Evolutionary conservation across 805 yeast genomes (phyloP).

Genomic region (Vanderwaltozyma yarrowii): DNA sequence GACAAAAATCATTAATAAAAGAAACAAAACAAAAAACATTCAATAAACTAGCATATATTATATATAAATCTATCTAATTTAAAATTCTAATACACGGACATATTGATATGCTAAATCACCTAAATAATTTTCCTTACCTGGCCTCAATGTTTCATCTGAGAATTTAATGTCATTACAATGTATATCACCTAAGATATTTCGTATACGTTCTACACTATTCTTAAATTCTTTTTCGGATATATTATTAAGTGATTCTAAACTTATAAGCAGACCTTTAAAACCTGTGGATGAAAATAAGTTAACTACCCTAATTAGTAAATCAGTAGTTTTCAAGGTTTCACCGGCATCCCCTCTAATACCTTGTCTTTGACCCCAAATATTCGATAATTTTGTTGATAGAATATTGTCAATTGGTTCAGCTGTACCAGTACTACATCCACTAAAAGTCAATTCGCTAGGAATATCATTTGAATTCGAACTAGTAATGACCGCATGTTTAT

Average conservation of each 20-base stretch:
- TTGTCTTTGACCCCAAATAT: slow-evolving; percentile 27
- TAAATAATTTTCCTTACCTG: slow-evolving; percentile 7
- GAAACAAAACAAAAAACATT: background rate
- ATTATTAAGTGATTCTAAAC: slow-evolving; percentile 11
- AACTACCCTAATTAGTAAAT: slow-evolving; percentile 17
- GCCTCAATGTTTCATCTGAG: slow-evolving; percentile 12
- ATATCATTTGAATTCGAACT: slow-evolving; percentile 10
- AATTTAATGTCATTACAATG: slow-evolving; percentile 14
- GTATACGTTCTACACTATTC: slow-evolving; percentile 10
- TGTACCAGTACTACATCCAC: slow-evolving; percentile 17
- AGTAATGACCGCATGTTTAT: slow-evolving; percentile 19
- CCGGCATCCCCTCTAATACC: slow-evolving; percentile 27
- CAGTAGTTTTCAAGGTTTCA: slow-evolving; percentile 19
- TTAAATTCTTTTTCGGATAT: slow-evolving; percentile 10
- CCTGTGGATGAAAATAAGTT: slow-evolving; percentile 27
- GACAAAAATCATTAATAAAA: background rate
- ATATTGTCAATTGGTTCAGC: slow-evolving; percentile 20
- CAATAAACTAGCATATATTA: background rate
- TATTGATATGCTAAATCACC: slow-evolving; percentile 25
- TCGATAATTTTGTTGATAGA: slow-evolving; percentile 18
- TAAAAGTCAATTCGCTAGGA: slow-evolving; percentile 10
- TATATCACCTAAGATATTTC: slow-evolving; percentile 11
- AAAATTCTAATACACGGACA: slow-evolving; percentile 20
- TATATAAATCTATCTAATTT: too few relatives aligned
- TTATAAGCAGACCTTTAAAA: slow-evolving; percentile 25